Percentiles rank a stretch among this genome's conserved stretches.
Evolutionary conservation across 306 rosid genomes (phyloP).

Genomic region (Medicago arabica): DNA sequence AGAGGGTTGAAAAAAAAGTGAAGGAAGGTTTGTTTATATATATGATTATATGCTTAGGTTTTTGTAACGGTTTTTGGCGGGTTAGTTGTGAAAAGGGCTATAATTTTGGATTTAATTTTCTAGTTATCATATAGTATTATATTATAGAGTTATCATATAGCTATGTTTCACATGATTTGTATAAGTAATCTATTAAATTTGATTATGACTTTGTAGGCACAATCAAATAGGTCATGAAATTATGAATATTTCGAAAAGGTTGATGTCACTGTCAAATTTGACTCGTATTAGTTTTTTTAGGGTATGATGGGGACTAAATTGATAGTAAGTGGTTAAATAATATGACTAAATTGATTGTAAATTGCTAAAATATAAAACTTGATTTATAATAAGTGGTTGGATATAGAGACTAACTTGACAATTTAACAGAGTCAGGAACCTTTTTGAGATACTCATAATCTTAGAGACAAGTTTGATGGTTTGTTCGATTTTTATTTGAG

Average conservation of each 20-base stretch:
- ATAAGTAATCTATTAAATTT: too few relatives aligned
- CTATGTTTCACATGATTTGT: too few relatives aligned
- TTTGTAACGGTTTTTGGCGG: slow-evolving; percentile 33
- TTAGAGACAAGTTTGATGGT: too few relatives aligned
- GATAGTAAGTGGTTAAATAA: background rate
- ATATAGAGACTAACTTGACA: background rate
- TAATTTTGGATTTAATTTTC: background rate
- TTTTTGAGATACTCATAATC: too few relatives aligned
- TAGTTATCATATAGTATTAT: too few relatives aligned
- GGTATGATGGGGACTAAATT: background rate
- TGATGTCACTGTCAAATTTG: background rate
- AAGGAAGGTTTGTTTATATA: background rate
- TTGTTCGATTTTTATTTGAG: too few relatives aligned
- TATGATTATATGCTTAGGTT: background rate
- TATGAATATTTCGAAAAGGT: too few relatives aligned
- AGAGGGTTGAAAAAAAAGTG: background rate
- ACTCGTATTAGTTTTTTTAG: background rate
- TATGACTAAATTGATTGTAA: background rate
- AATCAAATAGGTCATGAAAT: background rate
- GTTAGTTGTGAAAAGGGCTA: background rate
- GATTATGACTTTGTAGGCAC: background rate
- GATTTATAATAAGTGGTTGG: too few relatives aligned
- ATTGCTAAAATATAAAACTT: background rate
- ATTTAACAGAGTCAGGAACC: too few relatives aligned
- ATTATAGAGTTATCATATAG: too few relatives aligned